These are phyloP conservation scores for Termitomyces sp. DNA, from an alignment of 1,284 basidiomycete genomes.

Conservation along the genomic window DNA sequence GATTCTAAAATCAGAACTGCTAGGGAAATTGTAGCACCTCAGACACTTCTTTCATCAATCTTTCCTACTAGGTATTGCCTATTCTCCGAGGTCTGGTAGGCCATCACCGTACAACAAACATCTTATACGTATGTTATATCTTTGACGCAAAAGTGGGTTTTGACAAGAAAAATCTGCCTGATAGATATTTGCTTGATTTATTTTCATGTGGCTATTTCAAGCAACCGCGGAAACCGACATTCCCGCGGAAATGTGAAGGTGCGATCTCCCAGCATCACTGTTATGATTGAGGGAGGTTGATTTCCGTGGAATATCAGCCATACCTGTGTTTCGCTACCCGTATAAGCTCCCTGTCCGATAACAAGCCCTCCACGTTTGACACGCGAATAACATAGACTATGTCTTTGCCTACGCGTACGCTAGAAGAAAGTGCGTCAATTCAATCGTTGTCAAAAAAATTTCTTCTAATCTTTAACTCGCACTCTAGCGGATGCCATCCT, in stretches of 20 bases:
- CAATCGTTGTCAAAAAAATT: neutral
- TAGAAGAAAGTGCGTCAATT: conserved; percentile 38
- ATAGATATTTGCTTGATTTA: conserved; percentile 11
- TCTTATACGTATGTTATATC: neutral
- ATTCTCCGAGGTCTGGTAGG: neutral
- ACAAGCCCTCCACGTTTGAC: conserved; percentile 6
- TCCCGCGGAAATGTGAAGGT: conserved; percentile 27
- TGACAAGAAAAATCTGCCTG: neutral
- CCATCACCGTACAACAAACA: neutral
- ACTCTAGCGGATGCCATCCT: conserved; percentile 42
- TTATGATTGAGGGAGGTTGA: conserved; percentile 30
- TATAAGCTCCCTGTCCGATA: conserved; percentile 27
- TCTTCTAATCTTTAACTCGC: conserved; percentile 1
- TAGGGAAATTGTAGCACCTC: neutral
- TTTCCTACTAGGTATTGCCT: neutral
- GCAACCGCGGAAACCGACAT: conserved; percentile 25
- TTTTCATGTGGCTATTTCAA: conserved; percentile 11
- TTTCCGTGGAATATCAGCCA: conserved; percentile 32
- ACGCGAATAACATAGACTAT: conserved; percentile 22
- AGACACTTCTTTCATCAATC: neutral
- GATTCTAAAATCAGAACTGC: neutral
- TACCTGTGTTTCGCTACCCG: conserved; percentile 24
- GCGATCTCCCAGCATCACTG: conserved; percentile 28
- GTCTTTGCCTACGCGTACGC: conserved; percentile 40
- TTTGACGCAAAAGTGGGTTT: neutral